Evolutionary conservation across 371 early-diverging fungal genomes (phyloP).

Genomic region (Chytridiales sp.): DNA sequence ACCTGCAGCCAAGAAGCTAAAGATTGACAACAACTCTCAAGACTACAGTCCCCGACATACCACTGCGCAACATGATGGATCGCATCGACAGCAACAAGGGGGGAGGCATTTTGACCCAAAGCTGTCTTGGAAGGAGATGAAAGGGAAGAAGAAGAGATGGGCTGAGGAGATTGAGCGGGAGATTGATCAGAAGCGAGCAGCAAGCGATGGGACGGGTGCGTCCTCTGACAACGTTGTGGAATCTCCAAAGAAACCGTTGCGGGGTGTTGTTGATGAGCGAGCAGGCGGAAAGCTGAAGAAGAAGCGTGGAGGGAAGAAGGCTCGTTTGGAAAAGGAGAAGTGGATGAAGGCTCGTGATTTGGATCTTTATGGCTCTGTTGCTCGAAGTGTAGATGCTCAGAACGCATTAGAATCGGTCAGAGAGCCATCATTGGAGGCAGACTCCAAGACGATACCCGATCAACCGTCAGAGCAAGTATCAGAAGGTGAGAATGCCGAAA

Average conservation of each 20-base stretch:
- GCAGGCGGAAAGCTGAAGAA: conserved; percentile 12
- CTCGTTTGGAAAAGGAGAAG: conserved; percentile 16
- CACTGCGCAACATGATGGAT: too few relatives aligned
- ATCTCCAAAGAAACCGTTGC: not conserved
- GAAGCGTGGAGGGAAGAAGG: conserved; percentile 30
- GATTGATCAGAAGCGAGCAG: conserved; percentile 6
- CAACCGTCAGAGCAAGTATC: not conserved
- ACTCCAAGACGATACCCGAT: not conserved
- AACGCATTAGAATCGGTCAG: not conserved
- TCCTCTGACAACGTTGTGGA: not conserved
- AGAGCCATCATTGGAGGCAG: not conserved
- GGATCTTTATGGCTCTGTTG: not conserved
- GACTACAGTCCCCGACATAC: too few relatives aligned
- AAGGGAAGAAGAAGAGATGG: conserved; percentile 15
- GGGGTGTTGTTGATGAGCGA: not conserved
- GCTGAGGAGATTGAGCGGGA: conserved; percentile 16
- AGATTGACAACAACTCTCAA: too few relatives aligned
- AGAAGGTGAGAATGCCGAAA: conserved; percentile 2
- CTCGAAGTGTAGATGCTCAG: conserved; percentile 1
- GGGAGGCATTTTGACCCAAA: too few relatives aligned
- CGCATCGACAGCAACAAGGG: too few relatives aligned
- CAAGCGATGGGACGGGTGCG: not conserved
- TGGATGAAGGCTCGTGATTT: conserved; percentile 12
- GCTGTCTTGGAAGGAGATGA: conserved; percentile 7
- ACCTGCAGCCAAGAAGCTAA: too few relatives aligned